Percentiles rank a stretch among this genome's conserved stretches.
These are phyloP conservation scores for Suhomyces wounanorum DNA, from an alignment of 1,139 yeast genomes.

Conservation along the genomic window DNA sequence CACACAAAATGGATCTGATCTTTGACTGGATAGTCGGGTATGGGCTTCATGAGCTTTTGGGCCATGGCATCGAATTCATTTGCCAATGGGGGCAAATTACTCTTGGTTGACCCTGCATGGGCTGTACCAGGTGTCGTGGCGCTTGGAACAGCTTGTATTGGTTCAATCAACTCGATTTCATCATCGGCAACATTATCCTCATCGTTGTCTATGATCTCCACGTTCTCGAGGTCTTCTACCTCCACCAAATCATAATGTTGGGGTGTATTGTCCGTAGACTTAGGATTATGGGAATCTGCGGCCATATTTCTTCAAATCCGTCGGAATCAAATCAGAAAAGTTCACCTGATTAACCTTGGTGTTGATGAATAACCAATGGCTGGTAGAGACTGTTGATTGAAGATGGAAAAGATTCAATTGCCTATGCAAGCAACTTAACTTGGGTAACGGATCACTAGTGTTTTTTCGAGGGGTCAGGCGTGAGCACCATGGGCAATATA, in stretches of 20 bases:
- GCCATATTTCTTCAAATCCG: slow-evolving; percentile 5
- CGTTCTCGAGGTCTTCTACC: slow-evolving; percentile 9
- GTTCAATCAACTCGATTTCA: slow-evolving; percentile 9
- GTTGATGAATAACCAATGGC: background rate
- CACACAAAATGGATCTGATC: slow-evolving; percentile 60
- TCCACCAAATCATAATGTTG: slow-evolving; percentile 8
- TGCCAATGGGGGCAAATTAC: slow-evolving; percentile 27
- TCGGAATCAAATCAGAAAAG: background rate
- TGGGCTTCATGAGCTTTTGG: slow-evolving; percentile 38
- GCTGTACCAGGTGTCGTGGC: background rate
- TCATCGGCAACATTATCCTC: slow-evolving; percentile 10
- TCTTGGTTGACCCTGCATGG: background rate
- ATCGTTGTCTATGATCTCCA: slow-evolving; percentile 10
- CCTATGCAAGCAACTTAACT: slow-evolving; percentile 1
- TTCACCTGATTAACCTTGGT: background rate
- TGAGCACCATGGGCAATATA: background rate
- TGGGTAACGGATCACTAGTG: slow-evolving; percentile 1
- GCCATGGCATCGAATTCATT: slow-evolving; percentile 33
- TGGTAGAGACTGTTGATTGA: background rate
- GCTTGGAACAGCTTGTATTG: background rate
- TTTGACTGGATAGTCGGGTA: slow-evolving; percentile 46
- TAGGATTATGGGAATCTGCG: slow-evolving; percentile 8
- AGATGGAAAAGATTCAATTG: background rate
- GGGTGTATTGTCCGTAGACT: slow-evolving; percentile 2
- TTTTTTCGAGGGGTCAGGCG: slow-evolving; percentile 8